Base-by-base conservation (phyloP, 208 protist genomes). In the Crithidia brevicula region DNA sequence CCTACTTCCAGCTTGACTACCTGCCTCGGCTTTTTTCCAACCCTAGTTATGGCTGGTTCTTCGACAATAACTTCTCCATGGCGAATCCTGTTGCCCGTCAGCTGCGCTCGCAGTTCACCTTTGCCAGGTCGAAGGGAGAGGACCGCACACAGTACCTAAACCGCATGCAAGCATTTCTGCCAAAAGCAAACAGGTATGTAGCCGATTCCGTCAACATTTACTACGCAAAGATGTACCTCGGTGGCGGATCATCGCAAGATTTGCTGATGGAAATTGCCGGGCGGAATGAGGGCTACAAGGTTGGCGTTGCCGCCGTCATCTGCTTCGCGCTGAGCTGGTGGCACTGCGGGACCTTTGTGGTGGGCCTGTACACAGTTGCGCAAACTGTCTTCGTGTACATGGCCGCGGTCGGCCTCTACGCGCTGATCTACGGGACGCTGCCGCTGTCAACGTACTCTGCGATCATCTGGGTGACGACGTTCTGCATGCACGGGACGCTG, bases 401-500 rank as follows among this genome's bases (percentile, higher is more conserved):
- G 50, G 77, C 67, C 18, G 72, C 71, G 8, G 72, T 72, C 10
- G 74, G 81, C 2, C 50, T 86, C 16, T 88, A 86, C 69, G 25
- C 50, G 23, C 25, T 83, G 38, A 75, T 82, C 52, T 82, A 77
- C 70, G 28, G 65, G 42, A 54, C 56, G 5, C 56, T 88, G 50
- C 72, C 81, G 18, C 69, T 90, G 22, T 59, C 82, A 57, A 78
- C 75, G 42, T 75, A 77, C 57, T 62, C 79, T 2, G 79, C 73
- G 34, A 61, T 83, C 18, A 58, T 85, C 38, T 80, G 83, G 72
- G 66, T 88, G 66, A 79, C 80, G 62, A 82, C 79, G 16, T 85
- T 90, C 53, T 60, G 75, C 53, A 61, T 85, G 74, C 77, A 90
- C 67, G 84, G 81, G 33, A 85, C 72, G 28, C 71, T 90, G 38